Evolutionary conservation across 2,329 filamentous ascomycete genomes (phyloP), one percentile per base, ranked within the genome.

Genomic region (Penicillium concentricum): DNA sequence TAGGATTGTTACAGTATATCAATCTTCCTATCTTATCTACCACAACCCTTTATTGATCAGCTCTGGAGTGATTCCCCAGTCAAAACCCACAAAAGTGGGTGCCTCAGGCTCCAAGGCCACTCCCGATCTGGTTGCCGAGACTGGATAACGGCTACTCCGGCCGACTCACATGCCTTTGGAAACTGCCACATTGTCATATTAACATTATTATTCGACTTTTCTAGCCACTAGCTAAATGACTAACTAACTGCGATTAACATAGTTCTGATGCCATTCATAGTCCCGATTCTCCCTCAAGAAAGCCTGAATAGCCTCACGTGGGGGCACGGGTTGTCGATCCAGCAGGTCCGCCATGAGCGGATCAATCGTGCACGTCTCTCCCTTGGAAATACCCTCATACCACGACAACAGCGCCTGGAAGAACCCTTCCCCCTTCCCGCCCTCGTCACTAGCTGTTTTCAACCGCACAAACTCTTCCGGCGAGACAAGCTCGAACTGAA

Each of bases 261-360:
- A 76, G 60, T 79, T 78, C 61, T 79, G 77, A 65, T 79, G 77
- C 76, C 76, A 79, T 8, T 69, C 74, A 68, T 75, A 78, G 39
- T 77, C 63, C 26, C 60, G 63, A 41, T 72, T 66, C 26, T 68
- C 62, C 54, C 59, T 49, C 58, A 73, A 63, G 56, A 74, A 20
- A 52, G 64, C 55, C 43, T 59, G 61, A 51, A 76, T 66, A 54
- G 66, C 64, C 59, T 72, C 63, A 47, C 77, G 74, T 32, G 78
- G 76, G 35, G 64, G 69, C 41, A 74, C 73, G 0, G 78, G 76
- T 61, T 74, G 64, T 51, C 79, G 72, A 3, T 76, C 79, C 39
- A 82, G 64, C n/a, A 81, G 53, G 20, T 77, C 72, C 39, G 57
- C 70, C 68, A 82, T 71, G 43, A 79, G 67, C 16, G 69, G 66